Percentiles rank a stretch among this genome's conserved stretches.
Evolutionary conservation across 2,329 filamentous ascomycete genomes (phyloP).

Genomic region (Penicillium italicum): DNA sequence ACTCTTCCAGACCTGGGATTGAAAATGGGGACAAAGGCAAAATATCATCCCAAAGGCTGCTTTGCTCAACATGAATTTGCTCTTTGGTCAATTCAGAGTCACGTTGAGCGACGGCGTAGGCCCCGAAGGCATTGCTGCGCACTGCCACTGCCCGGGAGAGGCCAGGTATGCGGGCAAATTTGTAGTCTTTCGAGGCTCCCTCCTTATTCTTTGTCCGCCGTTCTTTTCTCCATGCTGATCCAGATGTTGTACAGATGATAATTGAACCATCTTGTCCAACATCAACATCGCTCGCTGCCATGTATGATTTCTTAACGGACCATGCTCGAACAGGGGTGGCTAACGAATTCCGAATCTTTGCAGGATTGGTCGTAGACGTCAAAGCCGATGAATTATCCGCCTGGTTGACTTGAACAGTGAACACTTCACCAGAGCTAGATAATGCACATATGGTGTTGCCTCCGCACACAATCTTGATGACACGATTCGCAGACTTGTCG

Average conservation of each 20-base stretch:
- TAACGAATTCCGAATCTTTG: slow-evolving; percentile 80
- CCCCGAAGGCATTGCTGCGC: slow-evolving; percentile 81
- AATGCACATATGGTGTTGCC: slow-evolving; percentile 90
- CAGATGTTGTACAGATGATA: slow-evolving; percentile 87
- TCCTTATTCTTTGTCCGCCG: slow-evolving; percentile 78
- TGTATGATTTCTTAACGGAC: slow-evolving; percentile 78
- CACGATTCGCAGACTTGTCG: slow-evolving; percentile 62
- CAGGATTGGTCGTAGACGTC: slow-evolving; percentile 84
- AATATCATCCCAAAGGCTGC: slow-evolving; percentile 70
- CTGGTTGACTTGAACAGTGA: slow-evolving; percentile 73
- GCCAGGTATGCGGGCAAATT: slow-evolving; percentile 86
- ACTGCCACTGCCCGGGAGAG: slow-evolving; percentile 82
- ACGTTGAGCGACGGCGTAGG: slow-evolving; percentile 80
- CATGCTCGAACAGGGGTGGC: slow-evolving; percentile 78
- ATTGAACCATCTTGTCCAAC: slow-evolving; percentile 92
- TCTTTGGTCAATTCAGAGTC: slow-evolving; percentile 78
- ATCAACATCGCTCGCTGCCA: slow-evolving; percentile 80
- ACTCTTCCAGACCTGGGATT: slow-evolving; percentile 49
- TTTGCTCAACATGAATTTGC: slow-evolving; percentile 63
- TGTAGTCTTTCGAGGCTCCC: slow-evolving; percentile 79
- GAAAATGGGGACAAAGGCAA: slow-evolving; percentile 65
- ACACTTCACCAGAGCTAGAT: slow-evolving; percentile 80
- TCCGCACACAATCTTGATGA: slow-evolving; percentile 74
- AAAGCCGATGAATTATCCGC: slow-evolving; percentile 57
- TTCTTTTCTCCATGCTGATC: slow-evolving; percentile 87